Evolutionary conservation across 2,329 filamentous ascomycete genomes (phyloP).

Genomic region (Dryadomyces quercus-mongolicae): DNA sequence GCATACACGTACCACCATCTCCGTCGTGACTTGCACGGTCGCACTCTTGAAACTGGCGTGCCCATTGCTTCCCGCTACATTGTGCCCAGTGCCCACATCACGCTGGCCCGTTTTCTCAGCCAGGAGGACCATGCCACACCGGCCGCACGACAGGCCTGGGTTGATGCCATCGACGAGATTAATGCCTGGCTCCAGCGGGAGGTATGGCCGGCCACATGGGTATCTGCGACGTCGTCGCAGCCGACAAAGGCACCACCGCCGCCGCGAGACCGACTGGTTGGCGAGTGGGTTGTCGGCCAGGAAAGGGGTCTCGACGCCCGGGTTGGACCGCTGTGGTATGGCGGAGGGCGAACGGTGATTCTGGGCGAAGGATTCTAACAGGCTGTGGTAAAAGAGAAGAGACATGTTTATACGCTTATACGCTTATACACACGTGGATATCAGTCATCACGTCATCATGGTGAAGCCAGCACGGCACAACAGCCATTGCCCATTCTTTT

Average conservation of each 20-base stretch:
- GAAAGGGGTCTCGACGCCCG: constrained; percentile 69
- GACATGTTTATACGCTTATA: neutral
- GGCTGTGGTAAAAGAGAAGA: neutral
- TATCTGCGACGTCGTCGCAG: neutral
- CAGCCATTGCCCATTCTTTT: neutral
- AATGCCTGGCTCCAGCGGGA: constrained; percentile 62
- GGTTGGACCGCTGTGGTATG: constrained; percentile 76
- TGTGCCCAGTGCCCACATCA: constrained; percentile 82
- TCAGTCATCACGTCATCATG: too few species aligned
- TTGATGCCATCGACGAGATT: constrained; percentile 59
- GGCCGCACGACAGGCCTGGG: constrained; percentile 49
- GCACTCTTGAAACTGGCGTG: constrained; percentile 50
- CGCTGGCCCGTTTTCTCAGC: constrained; percentile 68
- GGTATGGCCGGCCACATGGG: constrained; percentile 47
- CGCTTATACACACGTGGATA: too few species aligned
- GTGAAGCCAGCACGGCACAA: neutral
- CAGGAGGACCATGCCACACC: constrained; percentile 49
- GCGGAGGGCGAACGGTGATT: constrained; percentile 60
- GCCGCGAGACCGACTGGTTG: constrained; percentile 29
- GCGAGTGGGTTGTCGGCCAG: constrained; percentile 81
- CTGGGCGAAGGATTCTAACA: constrained; percentile 46
- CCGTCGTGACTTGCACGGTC: constrained; percentile 61
- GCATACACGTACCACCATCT: constrained; percentile 84
- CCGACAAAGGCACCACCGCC: too few species aligned
- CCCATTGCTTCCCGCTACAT: constrained; percentile 68